Percentiles rank a stretch among this genome's conserved stretches.
These are phyloP conservation scores for Ceratocystis papillata DNA, from an alignment of 2,329 filamentous ascomycete genomes.

Conservation along the genomic window DNA sequence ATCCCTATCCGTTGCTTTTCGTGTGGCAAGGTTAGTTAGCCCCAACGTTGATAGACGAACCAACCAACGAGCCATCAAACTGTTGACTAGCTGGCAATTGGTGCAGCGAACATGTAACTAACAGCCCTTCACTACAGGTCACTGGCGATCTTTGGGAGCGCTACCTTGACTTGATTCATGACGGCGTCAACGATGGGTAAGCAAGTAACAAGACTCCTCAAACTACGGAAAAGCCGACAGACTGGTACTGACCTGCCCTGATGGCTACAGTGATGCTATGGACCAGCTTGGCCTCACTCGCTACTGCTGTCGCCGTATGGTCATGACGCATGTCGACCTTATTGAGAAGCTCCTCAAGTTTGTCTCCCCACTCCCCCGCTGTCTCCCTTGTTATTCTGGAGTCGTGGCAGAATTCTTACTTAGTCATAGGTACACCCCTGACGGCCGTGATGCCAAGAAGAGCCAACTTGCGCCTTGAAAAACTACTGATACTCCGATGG, in stretches of 20 bases:
- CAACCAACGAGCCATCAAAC: not conserved
- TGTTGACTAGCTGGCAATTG: not conserved
- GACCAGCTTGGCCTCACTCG: constrained; percentile 85
- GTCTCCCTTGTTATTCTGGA: not conserved
- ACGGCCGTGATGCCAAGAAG: constrained; percentile 54
- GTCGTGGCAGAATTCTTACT: constrained; percentile 14
- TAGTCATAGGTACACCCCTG: constrained; percentile 45
- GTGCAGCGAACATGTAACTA: constrained; percentile 26
- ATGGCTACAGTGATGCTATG: constrained; percentile 72
- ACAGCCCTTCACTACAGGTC: constrained; percentile 50
- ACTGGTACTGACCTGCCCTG: constrained; percentile 25
- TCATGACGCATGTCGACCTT: constrained; percentile 98
- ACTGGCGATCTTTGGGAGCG: constrained; percentile 95
- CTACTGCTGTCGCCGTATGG: constrained; percentile 98
- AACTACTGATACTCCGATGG: too few relatives aligned
- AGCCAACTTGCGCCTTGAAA: constrained; percentile 32
- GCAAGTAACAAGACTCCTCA: constrained; percentile 27
- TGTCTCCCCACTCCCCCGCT: not conserved
- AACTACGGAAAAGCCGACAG: not conserved
- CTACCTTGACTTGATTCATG: constrained; percentile 79
- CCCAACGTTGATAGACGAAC: not conserved
- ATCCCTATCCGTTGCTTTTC: constrained; percentile 98
- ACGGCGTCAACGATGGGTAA: constrained; percentile 63
- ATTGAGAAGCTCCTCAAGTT: constrained; percentile 97
- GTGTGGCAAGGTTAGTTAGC: constrained; percentile 73